These are phyloP conservation scores for Ramularia endophylla DNA, from an alignment of 2,329 filamentous ascomycete genomes.

Conservation along the genomic window DNA sequence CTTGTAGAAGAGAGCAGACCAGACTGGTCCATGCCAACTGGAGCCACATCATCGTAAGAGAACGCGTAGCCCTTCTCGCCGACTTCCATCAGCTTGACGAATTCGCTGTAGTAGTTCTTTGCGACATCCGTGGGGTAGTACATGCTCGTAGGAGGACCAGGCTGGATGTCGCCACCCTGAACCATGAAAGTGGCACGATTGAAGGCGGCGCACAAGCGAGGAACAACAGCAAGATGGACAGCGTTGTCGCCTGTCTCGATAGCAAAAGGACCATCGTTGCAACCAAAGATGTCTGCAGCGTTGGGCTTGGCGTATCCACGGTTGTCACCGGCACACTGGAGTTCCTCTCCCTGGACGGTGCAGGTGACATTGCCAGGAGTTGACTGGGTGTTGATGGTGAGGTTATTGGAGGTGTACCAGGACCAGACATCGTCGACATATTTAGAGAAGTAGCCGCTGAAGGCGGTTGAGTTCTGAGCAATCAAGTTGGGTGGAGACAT, in stretches of 20 bases:
- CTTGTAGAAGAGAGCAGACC: slow-evolving; percentile 41
- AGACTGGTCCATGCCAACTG: slow-evolving; percentile 41
- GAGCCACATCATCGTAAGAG: slow-evolving; percentile 62
- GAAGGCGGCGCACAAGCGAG: slow-evolving; percentile 66
- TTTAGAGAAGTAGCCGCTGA: slow-evolving; percentile 45
- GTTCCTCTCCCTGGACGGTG: slow-evolving; percentile 37
- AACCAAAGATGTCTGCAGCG: slow-evolving; percentile 60
- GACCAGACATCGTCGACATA: slow-evolving; percentile 49
- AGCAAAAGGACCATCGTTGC: slow-evolving; percentile 57
- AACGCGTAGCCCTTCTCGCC: slow-evolving; percentile 61
- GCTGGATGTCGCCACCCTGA: slow-evolving; percentile 43
- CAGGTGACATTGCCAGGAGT: slow-evolving; percentile 50
- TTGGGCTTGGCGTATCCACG: slow-evolving; percentile 51
- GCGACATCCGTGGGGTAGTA: slow-evolving; percentile 39
- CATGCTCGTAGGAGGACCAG: slow-evolving; percentile 29
- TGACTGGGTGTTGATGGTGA: slow-evolving; percentile 61
- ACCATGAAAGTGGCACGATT: slow-evolving; percentile 64
- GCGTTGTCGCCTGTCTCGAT: slow-evolving; percentile 34
- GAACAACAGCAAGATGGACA: slow-evolving; percentile 54
- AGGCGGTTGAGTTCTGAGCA: slow-evolving; percentile 41
- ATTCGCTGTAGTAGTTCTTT: slow-evolving; percentile 50
- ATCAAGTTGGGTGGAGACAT: slow-evolving; percentile 39
- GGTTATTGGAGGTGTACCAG: slow-evolving; percentile 39
- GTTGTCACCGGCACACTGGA: slow-evolving; percentile 35
- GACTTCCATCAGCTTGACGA: slow-evolving; percentile 55